Evolutionary conservation across 2,329 filamentous ascomycete genomes (phyloP), one percentile per base, ranked within the genome.

Genomic region (Xylariaceae sp.): DNA sequence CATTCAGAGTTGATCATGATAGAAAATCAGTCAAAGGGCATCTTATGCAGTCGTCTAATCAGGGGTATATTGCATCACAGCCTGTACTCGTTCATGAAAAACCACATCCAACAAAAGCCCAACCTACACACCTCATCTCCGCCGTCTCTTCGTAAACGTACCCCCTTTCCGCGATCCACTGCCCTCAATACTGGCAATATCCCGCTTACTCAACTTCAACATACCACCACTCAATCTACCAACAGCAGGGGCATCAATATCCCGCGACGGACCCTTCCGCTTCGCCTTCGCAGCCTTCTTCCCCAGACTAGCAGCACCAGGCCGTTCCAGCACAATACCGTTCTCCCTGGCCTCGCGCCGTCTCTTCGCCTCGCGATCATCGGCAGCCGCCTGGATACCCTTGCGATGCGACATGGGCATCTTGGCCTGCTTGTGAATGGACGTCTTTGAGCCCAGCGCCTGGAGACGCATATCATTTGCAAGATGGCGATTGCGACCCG

Each of bases 341-440:
- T 93, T 96, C 79, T 97, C 93, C 69, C 82, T 85, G 1, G 94
- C 94, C 73, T 96, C 90, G 47, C 79, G 80, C 44, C 93, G 80
- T 55, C 93, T 78, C 76, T 82, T 88, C 10, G 82, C 77, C 73
- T 97, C 92, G 60, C 83, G 84, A 34, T 78, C 74, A 1, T 73
- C 78, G 18, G 83, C 83, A 55, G 92, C 90, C 1, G 82, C 81
- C 13, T 78, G 77, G 61, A 97, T 97, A n/a, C 93, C 92, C 75
- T 89, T 91, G 60, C 92, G 84, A 71, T 93, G 88, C 48, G 85
- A 77, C 81, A 96, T 89, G 15, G 94, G 93, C 91, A 97, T 96
- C 67, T 88, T 92, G 60, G 87, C 82, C 75, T 96, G 92, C 58
- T 81, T 80, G 66, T 88, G 87, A 51, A 95, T 81, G 17, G 88